Evolutionary conservation across 2,329 filamentous ascomycete genomes (phyloP).

Genomic region (Pseudogymnoascus sp.): DNA sequence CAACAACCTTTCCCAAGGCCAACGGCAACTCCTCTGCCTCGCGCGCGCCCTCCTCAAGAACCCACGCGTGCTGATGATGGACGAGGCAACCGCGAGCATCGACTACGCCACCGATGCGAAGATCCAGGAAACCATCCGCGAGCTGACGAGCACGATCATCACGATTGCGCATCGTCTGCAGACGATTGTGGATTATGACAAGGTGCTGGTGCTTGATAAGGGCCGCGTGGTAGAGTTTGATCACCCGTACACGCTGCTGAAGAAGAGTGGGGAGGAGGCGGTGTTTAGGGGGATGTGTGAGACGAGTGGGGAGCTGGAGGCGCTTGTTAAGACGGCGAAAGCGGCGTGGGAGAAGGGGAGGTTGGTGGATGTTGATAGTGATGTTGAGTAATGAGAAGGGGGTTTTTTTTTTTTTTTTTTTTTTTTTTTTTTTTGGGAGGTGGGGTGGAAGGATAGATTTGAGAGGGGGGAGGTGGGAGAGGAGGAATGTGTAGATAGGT

Average conservation of each 20-base stretch:
- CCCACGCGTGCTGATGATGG: conserved; percentile 94
- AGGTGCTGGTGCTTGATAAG: conserved; percentile 88
- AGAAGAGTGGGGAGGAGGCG: conserved; percentile 34
- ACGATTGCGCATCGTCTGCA: conserved; percentile 94
- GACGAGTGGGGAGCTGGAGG: conserved; percentile 55
- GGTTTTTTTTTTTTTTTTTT: not conserved
- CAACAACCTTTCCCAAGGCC: conserved; percentile 89
- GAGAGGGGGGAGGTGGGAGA: not conserved
- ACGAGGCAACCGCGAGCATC: conserved; percentile 95
- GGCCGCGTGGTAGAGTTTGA: conserved; percentile 81
- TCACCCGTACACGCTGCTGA: conserved; percentile 77
- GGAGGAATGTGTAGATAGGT: not conserved
- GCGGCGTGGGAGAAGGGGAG: conserved; percentile 35
- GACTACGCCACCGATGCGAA: conserved; percentile 93
- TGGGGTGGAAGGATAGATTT: not conserved
- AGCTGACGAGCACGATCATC: conserved; percentile 86
- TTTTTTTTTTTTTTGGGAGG: not conserved
- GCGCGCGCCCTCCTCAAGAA: conserved; percentile 86
- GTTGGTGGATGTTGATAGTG: conserved; percentile 30
- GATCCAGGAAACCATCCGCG: conserved; percentile 94
- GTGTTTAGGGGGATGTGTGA: conserved; percentile 61
- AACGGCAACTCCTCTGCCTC: conserved; percentile 88
- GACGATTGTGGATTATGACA: conserved; percentile 97
- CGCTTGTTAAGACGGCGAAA: conserved; percentile 44
- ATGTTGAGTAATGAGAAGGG: not conserved